Percentiles rank a stretch among this genome's conserved stretches.
Evolutionary conservation across 176 grass and related monocot genomes (phyloP).

Genomic region (Tillandsia leiboldiana): DNA sequence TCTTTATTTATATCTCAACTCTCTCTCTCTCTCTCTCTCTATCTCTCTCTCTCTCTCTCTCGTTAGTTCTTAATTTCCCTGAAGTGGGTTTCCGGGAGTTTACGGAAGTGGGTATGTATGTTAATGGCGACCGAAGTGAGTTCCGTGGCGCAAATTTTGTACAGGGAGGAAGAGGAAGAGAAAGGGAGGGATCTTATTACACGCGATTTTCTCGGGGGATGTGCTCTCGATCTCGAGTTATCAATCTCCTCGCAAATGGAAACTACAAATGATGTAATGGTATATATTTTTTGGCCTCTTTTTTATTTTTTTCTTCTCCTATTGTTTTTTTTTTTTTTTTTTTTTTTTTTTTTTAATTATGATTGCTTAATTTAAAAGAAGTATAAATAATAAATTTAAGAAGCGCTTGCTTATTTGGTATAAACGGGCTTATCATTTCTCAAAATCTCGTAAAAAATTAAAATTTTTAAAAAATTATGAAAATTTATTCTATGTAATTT

Average conservation of each 20-base stretch:
- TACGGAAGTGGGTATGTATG: neutral
- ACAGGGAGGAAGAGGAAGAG: constrained; percentile 26
- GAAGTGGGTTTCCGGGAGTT: too few species aligned
- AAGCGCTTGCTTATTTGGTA: too few species aligned
- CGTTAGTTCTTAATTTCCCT: neutral
- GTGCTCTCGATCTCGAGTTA: constrained; percentile 35
- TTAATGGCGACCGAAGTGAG: constrained; percentile 57
- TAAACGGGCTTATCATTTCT: too few species aligned
- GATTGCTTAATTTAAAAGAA: neutral
- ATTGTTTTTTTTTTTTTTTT: neutral
- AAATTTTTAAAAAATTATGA: too few species aligned
- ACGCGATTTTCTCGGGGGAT: constrained; percentile 84
- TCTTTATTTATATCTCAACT: constrained; percentile 9
- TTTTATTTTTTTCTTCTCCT: neutral
- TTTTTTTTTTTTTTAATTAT: too few species aligned
- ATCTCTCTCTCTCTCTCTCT: neutral
- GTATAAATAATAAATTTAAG: neutral
- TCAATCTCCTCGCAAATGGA: constrained; percentile 16
- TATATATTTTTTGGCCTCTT: neutral
- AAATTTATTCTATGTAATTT: too few species aligned
- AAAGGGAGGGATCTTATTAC: constrained; percentile 59
- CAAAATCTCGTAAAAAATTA: too few species aligned
- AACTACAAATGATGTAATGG: constrained; percentile 25
- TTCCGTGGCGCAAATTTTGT: constrained; percentile 38
- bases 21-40: constrained; percentile 6